Base-by-base conservation (phyloP, 2,329 filamentous ascomycete species). In the Diaporthe citri region DNA sequence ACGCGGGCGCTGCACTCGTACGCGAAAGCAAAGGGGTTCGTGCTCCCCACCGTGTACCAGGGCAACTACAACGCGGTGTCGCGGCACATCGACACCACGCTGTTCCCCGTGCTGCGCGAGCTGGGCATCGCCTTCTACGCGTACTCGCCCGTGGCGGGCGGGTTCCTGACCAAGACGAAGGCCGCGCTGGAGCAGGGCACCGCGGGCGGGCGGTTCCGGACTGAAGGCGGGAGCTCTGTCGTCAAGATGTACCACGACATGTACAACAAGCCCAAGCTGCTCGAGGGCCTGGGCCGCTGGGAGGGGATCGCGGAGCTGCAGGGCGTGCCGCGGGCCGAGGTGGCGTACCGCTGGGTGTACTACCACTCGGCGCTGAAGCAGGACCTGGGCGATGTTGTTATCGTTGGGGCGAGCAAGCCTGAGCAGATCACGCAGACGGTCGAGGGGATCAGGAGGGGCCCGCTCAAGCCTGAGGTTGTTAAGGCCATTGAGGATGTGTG, bases 401-500 rank as follows among this genome's bases (percentile, higher is more conserved):
- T 86, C 48, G 77, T 86, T 20, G 85, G 85, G 1, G 84, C 84
- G 22, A 87, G 85, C 71, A 87, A 84, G 71, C 77, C 84, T 36
- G 82, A 84, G 52, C 88, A 91, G 80, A 81, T 91, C 36, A 84
- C 87, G 74, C 81, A 84, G 73, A 90, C 90, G 74, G 77, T 90
- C 59, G 82, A 85, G 51, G 82, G 84, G 67, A 78, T 91, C 6
- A 86, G 89, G 78, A 87, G 87, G 87, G 92, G 93, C 0, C 93
- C 93, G 0, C 82, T 96, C 73, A 93, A 93, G 0, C 89, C 93
- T 6, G 93, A 94, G 56, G 90, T 96, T 20, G 87, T 96, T 10
- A 84, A 91, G 79, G 90, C 88, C 17, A 85, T 97, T 74, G 94
- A 97, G 78, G 86, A 94, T 83, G 95, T 94, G 4, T 97, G 95